These are phyloP conservation scores for Byssoonygena ceratinophila DNA, from an alignment of 2,329 filamentous ascomycete species.

Conservation along the genomic window DNA sequence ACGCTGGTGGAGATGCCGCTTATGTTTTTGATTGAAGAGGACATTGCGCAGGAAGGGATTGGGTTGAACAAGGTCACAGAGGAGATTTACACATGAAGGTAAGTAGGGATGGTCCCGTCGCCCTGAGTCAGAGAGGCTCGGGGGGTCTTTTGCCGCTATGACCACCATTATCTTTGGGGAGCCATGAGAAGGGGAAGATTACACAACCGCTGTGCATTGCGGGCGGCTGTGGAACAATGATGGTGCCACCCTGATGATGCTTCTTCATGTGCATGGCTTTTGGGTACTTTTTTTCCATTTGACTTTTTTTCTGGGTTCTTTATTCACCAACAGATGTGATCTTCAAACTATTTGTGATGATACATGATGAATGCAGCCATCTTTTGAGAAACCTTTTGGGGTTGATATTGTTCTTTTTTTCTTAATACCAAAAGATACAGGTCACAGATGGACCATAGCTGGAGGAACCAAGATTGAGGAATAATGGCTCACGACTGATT, in stretches of 20 bases:
- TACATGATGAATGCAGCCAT: background rate
- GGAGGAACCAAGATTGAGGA: too few species aligned
- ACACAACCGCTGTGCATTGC: background rate
- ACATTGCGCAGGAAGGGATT: conserved; percentile 75
- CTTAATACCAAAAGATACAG: too few species aligned
- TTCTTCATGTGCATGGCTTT: background rate
- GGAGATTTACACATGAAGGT: conserved; percentile 61
- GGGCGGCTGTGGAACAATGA: background rate
- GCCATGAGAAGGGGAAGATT: background rate
- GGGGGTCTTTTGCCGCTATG: background rate
- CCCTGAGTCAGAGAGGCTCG: background rate
- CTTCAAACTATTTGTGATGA: background rate
- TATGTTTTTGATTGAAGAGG: conserved; percentile 71
- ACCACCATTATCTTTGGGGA: background rate
- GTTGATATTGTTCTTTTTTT: conserved; percentile 6
- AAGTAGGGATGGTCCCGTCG: conserved; percentile 11
- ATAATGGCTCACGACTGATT: too few species aligned
- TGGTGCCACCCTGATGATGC: background rate
- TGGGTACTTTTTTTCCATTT: background rate
- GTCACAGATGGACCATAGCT: too few species aligned
- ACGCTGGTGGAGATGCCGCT: conserved; percentile 83
- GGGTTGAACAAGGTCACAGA: conserved; percentile 61
- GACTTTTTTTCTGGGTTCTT: background rate
- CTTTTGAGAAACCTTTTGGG: background rate
- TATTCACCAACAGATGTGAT: background rate